A percentile compares a stretch with the other conserved stretches of the same genome.
These are phyloP conservation scores for Seiridium cupressi DNA, from an alignment of 2,329 filamentous ascomycete genomes.

Conservation along the genomic window DNA sequence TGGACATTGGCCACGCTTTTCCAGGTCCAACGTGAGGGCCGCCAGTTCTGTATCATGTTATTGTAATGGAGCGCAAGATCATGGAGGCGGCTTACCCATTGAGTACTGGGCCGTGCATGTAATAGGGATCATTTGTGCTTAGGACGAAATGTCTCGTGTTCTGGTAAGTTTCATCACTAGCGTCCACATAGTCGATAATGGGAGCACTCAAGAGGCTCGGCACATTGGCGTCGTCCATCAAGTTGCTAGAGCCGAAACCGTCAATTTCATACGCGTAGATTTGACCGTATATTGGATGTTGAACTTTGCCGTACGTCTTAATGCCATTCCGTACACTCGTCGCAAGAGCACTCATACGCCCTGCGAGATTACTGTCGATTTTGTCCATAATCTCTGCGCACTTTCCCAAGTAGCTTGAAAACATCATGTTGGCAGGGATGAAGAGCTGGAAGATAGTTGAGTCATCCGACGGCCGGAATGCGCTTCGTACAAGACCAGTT, in stretches of 20 bases:
- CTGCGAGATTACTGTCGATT: conserved; percentile 43
- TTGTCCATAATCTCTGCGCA: conserved; percentile 43
- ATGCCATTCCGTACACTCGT: conserved; percentile 66
- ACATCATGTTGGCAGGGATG: conserved; percentile 89
- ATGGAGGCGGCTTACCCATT: conserved; percentile 37
- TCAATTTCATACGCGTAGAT: conserved; percentile 79
- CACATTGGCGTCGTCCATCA: conserved; percentile 74
- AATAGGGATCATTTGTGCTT: conserved; percentile 77
- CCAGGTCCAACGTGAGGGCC: conserved; percentile 63
- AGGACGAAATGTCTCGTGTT: conserved; percentile 80
- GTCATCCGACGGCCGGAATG: conserved; percentile 90
- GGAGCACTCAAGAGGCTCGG: conserved; percentile 65
- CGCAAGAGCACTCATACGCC: conserved; percentile 56
- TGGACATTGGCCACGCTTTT: conserved; percentile 55
- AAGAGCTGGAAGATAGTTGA: conserved; percentile 82
- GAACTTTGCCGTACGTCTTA: conserved; percentile 37
- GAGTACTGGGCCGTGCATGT: conserved; percentile 62
- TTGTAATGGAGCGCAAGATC: background rate
- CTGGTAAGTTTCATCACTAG: conserved; percentile 66
- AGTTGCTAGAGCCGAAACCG: conserved; percentile 63
- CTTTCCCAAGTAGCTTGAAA: conserved; percentile 59
- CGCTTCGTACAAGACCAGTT: conserved; percentile 80
- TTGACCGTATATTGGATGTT: conserved; percentile 58
- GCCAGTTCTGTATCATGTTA: conserved; percentile 38
- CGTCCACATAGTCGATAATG: conserved; percentile 58